Percentiles rank a stretch among this genome's conserved stretches.
phyloP scores from a whole-genome alignment of 2,329 filamentous ascomycete genomes.

The Cryoendolithus antarcticus region DNA sequence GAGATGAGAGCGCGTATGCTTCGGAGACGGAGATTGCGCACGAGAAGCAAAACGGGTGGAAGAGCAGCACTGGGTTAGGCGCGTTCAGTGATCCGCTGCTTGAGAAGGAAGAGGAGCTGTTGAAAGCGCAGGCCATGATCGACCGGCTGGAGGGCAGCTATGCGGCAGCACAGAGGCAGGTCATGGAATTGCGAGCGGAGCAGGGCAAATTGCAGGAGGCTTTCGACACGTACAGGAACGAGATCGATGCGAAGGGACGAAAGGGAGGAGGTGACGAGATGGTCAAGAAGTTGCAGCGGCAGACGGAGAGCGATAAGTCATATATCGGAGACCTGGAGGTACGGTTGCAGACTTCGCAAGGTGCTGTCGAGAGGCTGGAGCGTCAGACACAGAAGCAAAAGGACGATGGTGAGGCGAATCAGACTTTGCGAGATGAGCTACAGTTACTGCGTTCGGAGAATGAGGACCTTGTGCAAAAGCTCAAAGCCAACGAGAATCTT shows the following conservation, averaged over 20 bases:
- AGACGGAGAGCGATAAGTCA: constrained; percentile 33
- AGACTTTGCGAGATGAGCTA: constrained; percentile 39
- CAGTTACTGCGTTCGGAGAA: constrained; percentile 37
- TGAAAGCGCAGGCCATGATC: constrained; percentile 36
- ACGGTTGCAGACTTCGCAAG: constrained; percentile 32
- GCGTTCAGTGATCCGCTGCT: constrained; percentile 31
- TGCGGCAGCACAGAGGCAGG: constrained; percentile 27
- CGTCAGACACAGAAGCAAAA: constrained; percentile 32
- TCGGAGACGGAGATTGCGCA: constrained; percentile 16
- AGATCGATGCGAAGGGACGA: constrained; percentile 30
- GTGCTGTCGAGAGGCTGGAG: constrained; percentile 34
- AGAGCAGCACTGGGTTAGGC: constrained; percentile 8
- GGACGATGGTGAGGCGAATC: constrained; percentile 31
- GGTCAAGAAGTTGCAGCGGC: constrained; percentile 30
- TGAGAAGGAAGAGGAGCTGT: constrained; percentile 38
- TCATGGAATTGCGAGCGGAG: constrained; percentile 29
- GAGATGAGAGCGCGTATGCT: constrained; percentile 20
- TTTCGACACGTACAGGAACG: constrained; percentile 33
- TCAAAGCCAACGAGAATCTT: constrained; percentile 40
- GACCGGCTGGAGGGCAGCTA: constrained; percentile 31
- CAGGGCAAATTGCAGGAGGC: constrained; percentile 36
- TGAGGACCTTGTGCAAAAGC: constrained; percentile 36
- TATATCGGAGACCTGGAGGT: constrained; percentile 39
- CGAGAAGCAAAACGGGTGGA: constrained; percentile 11
- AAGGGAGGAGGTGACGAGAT: constrained; percentile 28